Conservation (phyloP, 208 protist species). For the Trypanosoma theileri region DNA sequence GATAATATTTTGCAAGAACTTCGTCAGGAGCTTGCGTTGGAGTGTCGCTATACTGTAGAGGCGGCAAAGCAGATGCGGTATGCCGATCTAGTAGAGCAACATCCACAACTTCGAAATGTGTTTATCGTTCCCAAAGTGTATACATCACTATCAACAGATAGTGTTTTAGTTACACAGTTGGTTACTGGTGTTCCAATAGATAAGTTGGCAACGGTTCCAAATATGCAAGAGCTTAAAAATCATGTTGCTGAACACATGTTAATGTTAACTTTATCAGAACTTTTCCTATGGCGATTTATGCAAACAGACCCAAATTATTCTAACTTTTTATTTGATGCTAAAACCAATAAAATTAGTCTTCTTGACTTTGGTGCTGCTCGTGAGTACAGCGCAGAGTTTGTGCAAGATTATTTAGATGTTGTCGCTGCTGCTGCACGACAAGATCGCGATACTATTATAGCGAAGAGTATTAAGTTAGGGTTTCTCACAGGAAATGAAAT, state of each 20-base stretch:
- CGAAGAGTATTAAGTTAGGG: slow-evolving; percentile 89
- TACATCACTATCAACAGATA: slow-evolving; percentile 47
- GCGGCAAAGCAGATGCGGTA: slow-evolving; percentile 68
- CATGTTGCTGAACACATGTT: slow-evolving; percentile 85
- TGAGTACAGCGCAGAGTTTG: slow-evolving; percentile 80
- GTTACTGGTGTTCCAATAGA: slow-evolving; percentile 69
- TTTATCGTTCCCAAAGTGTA: slow-evolving; percentile 81
- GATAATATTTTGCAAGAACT: slow-evolving; percentile 80
- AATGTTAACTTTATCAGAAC: slow-evolving; percentile 83
- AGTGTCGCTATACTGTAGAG: slow-evolving; percentile 76
- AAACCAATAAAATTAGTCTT: slow-evolving; percentile 60
- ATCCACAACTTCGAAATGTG: slow-evolving; percentile 37
- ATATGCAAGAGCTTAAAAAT: slow-evolving; percentile 69
- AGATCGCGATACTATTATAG: slow-evolving; percentile 78
- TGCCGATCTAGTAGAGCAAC: slow-evolving; percentile 37
- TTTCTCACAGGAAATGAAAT: slow-evolving; percentile 95
- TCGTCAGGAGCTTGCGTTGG: slow-evolving; percentile 60
- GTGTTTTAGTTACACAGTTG: slow-evolving; percentile 68
- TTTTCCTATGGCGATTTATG: slow-evolving; percentile 96
- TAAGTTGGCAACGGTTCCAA: slow-evolving; percentile 38
- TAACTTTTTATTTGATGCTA: slow-evolving; percentile 94
- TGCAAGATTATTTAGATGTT: slow-evolving; percentile 91
- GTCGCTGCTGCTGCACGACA: slow-evolving; percentile 83
- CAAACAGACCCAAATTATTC: slow-evolving; percentile 97
- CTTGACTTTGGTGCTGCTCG: slow-evolving; percentile 96